Percentiles rank a stretch among this genome's conserved stretches.
These are phyloP conservation scores for Vaccinium darrowii DNA, from an alignment of 148 eudicot genomes.

Conservation along the genomic window DNA sequence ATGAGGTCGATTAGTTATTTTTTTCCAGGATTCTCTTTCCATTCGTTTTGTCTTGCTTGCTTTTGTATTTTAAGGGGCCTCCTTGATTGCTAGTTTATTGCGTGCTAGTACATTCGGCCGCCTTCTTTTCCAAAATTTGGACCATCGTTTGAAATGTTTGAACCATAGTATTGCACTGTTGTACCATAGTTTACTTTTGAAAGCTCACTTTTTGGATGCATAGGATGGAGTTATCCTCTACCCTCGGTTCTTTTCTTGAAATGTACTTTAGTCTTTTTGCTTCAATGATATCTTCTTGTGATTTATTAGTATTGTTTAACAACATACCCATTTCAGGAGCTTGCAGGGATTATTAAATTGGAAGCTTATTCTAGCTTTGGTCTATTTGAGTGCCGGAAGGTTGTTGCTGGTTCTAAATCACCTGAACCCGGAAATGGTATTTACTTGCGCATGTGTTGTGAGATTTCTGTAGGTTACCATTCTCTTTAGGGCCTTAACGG, in stretches of 20 bases:
- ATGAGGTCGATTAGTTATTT: neutral
- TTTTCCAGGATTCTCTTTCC: neutral
- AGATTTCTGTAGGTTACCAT: neutral
- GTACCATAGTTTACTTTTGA: neutral
- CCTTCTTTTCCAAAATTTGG: neutral
- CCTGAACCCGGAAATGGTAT: conserved; percentile 88
- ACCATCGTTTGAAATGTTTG: neutral
- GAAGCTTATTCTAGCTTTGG: conserved; percentile 85
- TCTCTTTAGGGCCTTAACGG: neutral
- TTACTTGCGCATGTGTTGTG: neutral
- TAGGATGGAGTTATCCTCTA: neutral
- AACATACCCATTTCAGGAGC: conserved; percentile 57
- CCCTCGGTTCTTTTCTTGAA: neutral
- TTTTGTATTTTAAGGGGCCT: neutral
- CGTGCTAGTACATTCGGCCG: neutral
- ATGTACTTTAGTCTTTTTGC: neutral
- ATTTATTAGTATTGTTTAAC: conserved; percentile 18
- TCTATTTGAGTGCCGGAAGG: conserved; percentile 88
- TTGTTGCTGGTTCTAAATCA: conserved; percentile 82
- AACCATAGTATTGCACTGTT: neutral
- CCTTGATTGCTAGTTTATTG: conserved; percentile 9
- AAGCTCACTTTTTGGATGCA: neutral
- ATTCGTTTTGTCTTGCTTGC: neutral
- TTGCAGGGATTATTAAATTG: conserved; percentile 82
- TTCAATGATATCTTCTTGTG: neutral